Evolutionary conservation across 2,329 filamentous ascomycete species (phyloP).

Genomic region (Penicillium occitanis): DNA sequence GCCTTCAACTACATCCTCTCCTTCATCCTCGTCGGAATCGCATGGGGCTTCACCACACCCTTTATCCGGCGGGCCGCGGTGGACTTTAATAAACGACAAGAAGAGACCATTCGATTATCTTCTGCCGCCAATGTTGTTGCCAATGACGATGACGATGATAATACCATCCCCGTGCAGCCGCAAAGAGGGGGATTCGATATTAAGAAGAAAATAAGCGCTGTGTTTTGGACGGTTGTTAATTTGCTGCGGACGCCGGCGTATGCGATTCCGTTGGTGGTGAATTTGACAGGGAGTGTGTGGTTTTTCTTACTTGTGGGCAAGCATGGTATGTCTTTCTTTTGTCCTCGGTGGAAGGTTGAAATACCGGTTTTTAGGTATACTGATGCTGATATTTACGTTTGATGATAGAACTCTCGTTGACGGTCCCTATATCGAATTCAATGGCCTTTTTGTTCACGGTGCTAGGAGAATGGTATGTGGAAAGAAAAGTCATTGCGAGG

Average conservation of each 20-base stretch:
- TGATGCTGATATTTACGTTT: neutral
- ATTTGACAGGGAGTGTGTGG: conserved; percentile 92
- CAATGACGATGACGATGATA: conserved; percentile 23
- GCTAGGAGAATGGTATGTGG: conserved; percentile 90
- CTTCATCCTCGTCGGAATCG: conserved; percentile 85
- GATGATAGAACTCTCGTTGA: conserved; percentile 80
- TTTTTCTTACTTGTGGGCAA: conserved; percentile 93
- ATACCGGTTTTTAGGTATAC: too few relatives aligned
- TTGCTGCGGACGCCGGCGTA: conserved; percentile 79
- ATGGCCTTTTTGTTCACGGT: conserved; percentile 96
- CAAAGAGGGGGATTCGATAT: conserved; percentile 43
- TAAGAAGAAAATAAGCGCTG: conserved; percentile 60
- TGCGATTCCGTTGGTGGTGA: conserved; percentile 78
- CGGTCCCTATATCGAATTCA: conserved; percentile 92
- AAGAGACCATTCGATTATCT: conserved; percentile 40
- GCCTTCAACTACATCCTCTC: conserved; percentile 78
- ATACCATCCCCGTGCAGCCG: conserved; percentile 12
- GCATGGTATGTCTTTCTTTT: conserved; percentile 64
- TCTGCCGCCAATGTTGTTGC: conserved; percentile 30
- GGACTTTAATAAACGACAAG: conserved; percentile 63
- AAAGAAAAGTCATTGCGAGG: conserved; percentile 82
- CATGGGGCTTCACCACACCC: conserved; percentile 88
- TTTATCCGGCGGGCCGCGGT: conserved; percentile 88
- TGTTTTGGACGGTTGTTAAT: conserved; percentile 74
- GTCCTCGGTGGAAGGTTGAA: too few relatives aligned